Base-by-base conservation (phyloP, 169 alveolate species). In the Condylostoma magnum region DNA sequence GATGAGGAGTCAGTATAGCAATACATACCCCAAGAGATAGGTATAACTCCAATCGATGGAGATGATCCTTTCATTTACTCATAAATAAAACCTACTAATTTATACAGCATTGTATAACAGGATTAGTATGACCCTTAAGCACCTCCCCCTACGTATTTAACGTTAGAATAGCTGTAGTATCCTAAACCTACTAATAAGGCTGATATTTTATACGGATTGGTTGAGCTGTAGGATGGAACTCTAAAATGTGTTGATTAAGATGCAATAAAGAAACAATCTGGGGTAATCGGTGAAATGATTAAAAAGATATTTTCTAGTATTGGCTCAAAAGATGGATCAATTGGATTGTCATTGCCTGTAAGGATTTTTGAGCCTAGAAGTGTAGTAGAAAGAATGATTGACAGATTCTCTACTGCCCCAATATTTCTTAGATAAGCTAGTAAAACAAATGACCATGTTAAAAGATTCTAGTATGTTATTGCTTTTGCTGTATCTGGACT, bases 281-380 rank as follows among this genome's bases (percentile, higher is more conserved):
- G 95, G 33, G 28, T 89, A 0, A 56, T 85, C 30, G 47, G 69
- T 27, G 95, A 89, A 4, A 28, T 89, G 6, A 43, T 89, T 15
- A 48, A 71, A 55, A 33, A 58, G 27, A 86, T 83, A 5, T 88
- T 90, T 2, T 63, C 68, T 57, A 43, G 69, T 44, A 33, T 85
- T 20, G 56, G 81, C 54, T 85, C 80, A 43, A 93, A 90, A 6
- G 74, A 75, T 68, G 79, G 77, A 8, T 74, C 82, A 6, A 90
- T 85, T 18, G 68, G 87, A 12, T 71, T 88, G 4, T 77, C 90
- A 36, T 63, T 90, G 1, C 96, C 96, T 22, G 92, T 90, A n/a
- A 67, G 93, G 53, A 81, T 90, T 2, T 90, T 90, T 76, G 96
- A 90, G 53, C 89, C 89, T 25, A 81, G 96, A 69, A 50, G 84